These are phyloP conservation scores for Quercus phellos DNA, from an alignment of 331 rosid species.

Conservation along the genomic window DNA sequence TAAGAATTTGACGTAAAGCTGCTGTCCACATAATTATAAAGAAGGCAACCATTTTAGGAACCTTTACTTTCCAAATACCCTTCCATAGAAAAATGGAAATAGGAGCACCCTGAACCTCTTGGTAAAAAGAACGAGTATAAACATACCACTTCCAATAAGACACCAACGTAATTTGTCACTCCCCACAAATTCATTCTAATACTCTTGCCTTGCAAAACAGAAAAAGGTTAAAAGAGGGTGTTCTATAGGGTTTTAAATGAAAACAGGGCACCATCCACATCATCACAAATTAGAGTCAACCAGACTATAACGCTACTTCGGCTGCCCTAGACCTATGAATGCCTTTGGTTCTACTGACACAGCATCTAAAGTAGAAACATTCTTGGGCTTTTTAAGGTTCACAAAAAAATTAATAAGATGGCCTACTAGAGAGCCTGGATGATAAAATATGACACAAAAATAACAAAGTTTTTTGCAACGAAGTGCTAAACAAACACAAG, in stretches of 20 bases:
- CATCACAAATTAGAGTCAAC: neutral
- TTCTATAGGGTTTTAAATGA: neutral
- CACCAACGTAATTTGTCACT: too few species aligned
- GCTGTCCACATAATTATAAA: too few species aligned
- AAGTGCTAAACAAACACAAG: neutral
- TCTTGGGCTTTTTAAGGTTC: neutral
- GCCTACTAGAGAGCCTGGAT: neutral
- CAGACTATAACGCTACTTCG: neutral
- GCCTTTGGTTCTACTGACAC: neutral
- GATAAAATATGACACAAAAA: neutral
- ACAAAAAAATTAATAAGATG: neutral
- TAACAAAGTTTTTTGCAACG: neutral
- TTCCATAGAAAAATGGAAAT: too few species aligned
- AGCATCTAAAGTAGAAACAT: slow-evolving; percentile 2
- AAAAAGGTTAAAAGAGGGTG: neutral
- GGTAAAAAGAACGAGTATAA: too few species aligned
- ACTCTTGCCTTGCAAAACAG: neutral
- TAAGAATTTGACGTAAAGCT: too few species aligned
- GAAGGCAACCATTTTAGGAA: too few species aligned
- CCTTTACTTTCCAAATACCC: too few species aligned
- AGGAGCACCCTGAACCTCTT: too few species aligned
- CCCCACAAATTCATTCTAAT: too few species aligned
- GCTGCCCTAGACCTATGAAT: neutral
- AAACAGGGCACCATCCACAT: neutral
- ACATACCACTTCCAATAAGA: too few species aligned